Evolutionary conservation across 768 basidiomycete species (phyloP).

Genomic region (Tulasnella sp.): DNA sequence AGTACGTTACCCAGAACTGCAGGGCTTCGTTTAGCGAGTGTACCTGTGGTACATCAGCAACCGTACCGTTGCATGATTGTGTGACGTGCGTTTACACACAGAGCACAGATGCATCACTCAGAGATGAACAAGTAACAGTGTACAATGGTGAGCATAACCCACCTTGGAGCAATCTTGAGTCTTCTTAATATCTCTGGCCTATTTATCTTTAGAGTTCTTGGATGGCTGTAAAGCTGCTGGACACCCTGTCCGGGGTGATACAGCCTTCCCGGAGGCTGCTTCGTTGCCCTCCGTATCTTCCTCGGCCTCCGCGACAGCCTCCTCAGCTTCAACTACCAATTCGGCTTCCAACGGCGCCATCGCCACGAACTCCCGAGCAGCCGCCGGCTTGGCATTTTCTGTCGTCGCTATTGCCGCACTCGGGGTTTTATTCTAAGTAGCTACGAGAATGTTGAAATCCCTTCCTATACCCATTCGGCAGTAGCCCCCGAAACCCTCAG

Average conservation of each 20-base stretch:
- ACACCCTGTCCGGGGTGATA: not conserved
- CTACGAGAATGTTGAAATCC: no score
- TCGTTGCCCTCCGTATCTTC: not conserved
- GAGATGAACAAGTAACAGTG: not conserved
- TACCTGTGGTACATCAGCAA: not conserved
- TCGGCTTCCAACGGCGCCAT: not conserved
- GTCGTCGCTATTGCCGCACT: not conserved
- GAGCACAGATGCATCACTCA: not conserved
- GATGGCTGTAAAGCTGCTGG: no score
- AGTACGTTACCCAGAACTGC: not conserved
- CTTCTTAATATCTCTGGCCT: no score
- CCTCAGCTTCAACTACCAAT: not conserved
- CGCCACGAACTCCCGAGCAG: not conserved
- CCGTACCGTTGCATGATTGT: not conserved
- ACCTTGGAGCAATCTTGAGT: no score
- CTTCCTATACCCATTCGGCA: no score
- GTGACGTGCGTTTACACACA: not conserved
- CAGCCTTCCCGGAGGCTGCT: not conserved
- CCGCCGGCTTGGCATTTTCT: not conserved
- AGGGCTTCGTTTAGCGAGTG: not conserved
- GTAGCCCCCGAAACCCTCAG: no score
- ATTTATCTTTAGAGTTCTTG: not conserved
- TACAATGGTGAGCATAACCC: not conserved
- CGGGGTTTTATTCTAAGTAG: not conserved
- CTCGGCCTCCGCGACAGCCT: not conserved